Evolutionary conservation across 805 yeast genomes (phyloP), one percentile per base, ranked within the genome.

Genomic region (Komagataella phaffii): DNA sequence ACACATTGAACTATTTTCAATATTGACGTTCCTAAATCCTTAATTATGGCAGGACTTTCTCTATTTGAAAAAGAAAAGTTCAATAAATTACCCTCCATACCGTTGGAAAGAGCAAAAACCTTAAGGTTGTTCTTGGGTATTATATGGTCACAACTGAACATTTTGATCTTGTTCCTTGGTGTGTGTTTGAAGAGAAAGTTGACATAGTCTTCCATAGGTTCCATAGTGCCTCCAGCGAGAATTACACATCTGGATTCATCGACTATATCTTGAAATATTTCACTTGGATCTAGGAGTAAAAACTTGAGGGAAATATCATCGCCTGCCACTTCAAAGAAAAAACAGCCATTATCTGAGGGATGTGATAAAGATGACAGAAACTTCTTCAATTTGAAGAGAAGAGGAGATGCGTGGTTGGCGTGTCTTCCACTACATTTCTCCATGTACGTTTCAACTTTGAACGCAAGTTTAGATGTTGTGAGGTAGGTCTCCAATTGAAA

Each of bases 191-290:
- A 46, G 7, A 52, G 52, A 17, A 40, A 17, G 17, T 46, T 21
- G 12, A 51, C 24, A 23, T 47, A 51, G 4, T 52, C 53, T 12
- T 51, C 46, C 50, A 53, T 21, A 14, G 53, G 55, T 36, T 51
- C 46, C 47, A 51, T 88, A 0, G 98, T 90, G 12, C 98, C 98
- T 43, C 98, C 98, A 1, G 96, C 93, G 2, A 90, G 62, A 1
- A 91, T 70, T 0, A 90, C 84, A 63, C 90, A 83, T 56, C 73
- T 73, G 0, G 88, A 73, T 12, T 79, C 75, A 2, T 79, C 79
- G 0, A 87, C 78, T 2, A 91, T 71, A 2, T 81, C 82, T 51
- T 73, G 70, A 61, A 90, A 88, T 2, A 78, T 70, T 49, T 77
- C 78, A 51, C 88, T 80, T 2, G 96, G 95, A 59, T 89, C 96